A percentile compares a stretch with the other conserved stretches of the same genome.
Conservation (phyloP, 1,284 basidiomycete genomes). For the Termitomyces sp. region DNA sequence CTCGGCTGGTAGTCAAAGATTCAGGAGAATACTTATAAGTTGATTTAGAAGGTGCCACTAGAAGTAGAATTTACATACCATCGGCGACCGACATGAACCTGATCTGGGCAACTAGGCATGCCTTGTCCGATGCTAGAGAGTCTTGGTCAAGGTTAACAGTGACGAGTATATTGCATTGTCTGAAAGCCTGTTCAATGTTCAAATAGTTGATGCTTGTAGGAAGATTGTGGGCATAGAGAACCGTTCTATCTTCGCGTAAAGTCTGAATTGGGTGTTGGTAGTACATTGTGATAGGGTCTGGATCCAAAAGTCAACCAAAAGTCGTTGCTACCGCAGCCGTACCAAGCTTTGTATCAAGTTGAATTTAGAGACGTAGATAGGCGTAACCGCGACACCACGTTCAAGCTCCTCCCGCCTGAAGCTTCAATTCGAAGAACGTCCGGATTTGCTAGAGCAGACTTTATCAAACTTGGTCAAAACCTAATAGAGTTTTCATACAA, state of each 20-base stretch:
- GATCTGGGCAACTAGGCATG: not conserved
- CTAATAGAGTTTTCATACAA: too few species aligned
- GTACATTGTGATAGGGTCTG: not conserved
- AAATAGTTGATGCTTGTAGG: slow-evolving; percentile 1
- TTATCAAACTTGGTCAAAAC: too few species aligned
- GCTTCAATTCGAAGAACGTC: too few species aligned
- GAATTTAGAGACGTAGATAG: too few species aligned
- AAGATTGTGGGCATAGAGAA: slow-evolving; percentile 3
- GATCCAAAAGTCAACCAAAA: too few species aligned
- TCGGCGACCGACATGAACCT: not conserved
- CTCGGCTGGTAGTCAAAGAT: slow-evolving; percentile 3
- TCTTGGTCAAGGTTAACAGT: not conserved
- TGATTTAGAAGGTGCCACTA: too few species aligned
- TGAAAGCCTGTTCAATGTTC: not conserved
- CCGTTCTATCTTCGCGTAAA: not conserved
- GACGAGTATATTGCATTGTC: slow-evolving; percentile 1
- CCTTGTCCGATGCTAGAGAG: not conserved
- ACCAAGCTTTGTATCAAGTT: too few species aligned
- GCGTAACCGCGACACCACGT: too few species aligned
- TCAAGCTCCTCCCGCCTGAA: too few species aligned
- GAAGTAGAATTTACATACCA: not conserved
- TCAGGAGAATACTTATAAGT: too few species aligned
- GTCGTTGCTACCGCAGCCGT: too few species aligned
- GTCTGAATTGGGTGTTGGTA: not conserved
- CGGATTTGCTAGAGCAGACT: too few species aligned